These are phyloP conservation scores for Phytopythium ostracodes DNA, from an alignment of 352 stramenopile species.

Conservation along the genomic window DNA sequence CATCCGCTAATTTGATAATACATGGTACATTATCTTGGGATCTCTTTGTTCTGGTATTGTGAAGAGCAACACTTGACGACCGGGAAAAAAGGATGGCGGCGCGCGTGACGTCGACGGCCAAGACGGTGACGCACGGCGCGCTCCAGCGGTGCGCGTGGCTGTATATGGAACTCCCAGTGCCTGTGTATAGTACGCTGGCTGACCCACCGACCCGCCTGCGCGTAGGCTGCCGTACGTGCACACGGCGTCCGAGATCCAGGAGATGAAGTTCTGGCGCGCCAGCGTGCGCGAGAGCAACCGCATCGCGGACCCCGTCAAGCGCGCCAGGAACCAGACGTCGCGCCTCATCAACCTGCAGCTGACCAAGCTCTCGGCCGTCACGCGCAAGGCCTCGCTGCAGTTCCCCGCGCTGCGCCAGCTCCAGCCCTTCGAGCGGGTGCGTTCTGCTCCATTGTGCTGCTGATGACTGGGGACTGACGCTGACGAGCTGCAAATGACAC, in stretches of 20 bases:
- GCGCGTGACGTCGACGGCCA: conserved; percentile 12
- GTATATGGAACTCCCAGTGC: too few species aligned
- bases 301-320: conserved; percentile 76
- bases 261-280: conserved; percentile 86
- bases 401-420: conserved; percentile 76
- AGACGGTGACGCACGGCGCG: conserved; percentile 49
- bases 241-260: conserved; percentile 77
- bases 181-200: too few species aligned
- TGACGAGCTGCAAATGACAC: not conserved
- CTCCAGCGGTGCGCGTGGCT: conserved; percentile 69
- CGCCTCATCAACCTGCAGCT: conserved; percentile 81
- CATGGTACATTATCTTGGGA: not conserved
- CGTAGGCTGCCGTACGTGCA: conserved; percentile 71
- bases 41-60: not conserved
- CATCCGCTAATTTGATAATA: not conserved
- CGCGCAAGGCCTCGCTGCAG: conserved; percentile 59
- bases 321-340: conserved; percentile 77
- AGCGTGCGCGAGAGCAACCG: conserved; percentile 69
- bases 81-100: conserved; percentile 13
- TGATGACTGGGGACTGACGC: not conserved
- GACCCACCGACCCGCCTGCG: not conserved
- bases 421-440: conserved; percentile 78
- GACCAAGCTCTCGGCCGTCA: conserved; percentile 65
- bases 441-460: not conserved
- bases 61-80: not conserved